phyloP scores from a whole-genome alignment of 129 eudicot genomes.

The Helichrysum umbraculigerum region DNA sequence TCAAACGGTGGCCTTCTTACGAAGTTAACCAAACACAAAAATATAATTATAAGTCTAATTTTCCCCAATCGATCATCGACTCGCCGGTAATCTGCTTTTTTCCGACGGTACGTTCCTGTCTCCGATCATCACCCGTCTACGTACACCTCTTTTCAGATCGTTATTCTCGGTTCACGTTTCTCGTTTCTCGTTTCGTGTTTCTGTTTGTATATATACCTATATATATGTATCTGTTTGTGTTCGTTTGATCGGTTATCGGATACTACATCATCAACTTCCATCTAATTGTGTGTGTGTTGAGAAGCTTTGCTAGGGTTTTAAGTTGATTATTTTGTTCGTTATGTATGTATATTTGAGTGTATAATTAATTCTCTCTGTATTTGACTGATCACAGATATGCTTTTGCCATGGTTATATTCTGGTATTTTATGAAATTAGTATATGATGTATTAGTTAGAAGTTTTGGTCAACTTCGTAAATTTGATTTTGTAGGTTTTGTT shows the following conservation, averaged over 20 bases:
- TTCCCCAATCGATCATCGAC: not conserved
- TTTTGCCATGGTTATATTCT: not conserved
- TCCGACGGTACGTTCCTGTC: not conserved
- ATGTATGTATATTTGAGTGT: too few species aligned
- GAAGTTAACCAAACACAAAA: not conserved
- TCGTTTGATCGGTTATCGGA: not conserved
- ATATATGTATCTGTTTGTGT: too few species aligned
- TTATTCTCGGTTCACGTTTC: not conserved
- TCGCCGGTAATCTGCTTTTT: not conserved
- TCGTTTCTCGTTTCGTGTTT: not conserved
- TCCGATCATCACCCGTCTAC: not conserved
- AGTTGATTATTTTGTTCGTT: not conserved
- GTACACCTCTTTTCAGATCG: not conserved
- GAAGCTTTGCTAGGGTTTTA: not conserved
- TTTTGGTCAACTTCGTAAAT: not conserved
- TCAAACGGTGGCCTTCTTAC: slow-evolving; percentile 7
- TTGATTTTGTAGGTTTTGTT: not conserved
- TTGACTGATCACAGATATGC: not conserved
- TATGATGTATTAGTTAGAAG: not conserved
- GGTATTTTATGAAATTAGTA: not conserved
- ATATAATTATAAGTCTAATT: too few species aligned
- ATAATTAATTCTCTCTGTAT: not conserved
- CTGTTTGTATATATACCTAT: too few species aligned
- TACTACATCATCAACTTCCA: not conserved
- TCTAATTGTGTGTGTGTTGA: not conserved